Base-by-base conservation (phyloP, 2,329 filamentous ascomycete genomes). In the Talaromyces sp. region DNA sequence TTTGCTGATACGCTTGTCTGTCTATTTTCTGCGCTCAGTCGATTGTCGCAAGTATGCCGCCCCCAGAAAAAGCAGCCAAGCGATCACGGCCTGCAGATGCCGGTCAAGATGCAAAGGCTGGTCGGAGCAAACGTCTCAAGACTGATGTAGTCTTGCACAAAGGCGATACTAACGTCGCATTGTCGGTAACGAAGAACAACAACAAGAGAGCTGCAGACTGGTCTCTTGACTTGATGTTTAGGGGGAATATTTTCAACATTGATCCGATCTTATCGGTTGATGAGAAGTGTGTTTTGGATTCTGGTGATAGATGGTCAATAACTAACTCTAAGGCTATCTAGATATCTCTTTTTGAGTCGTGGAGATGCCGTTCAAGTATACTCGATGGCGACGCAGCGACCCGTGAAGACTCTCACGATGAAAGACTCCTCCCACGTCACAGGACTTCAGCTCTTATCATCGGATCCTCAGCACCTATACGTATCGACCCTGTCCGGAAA, bases 341-440 rank as follows among this genome's bases (percentile, higher is more conserved):
- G 91, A 72, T 84, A 88, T 75, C 74, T 97, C 42, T 87, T 97
- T 63, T 75, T 96, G 62, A 85, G 88, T 35, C 91, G 91, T 70
- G 84, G 87, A 64, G 88, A 85, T 31, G 88, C 88, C 9, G 81
- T 97, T 60, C 89, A 92, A 73, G 83, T 96, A 28, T 96, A 95
- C 76, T 90, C 90, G 1, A 86, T 91, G 33, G 81, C 85, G 66
- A 92, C 92, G 61, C 98, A 95, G 1, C 84, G 96, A 57, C 84
- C 96, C 23, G 81, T 91, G 52, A 87, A 91, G 67, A 86, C 87
- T 62, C 88, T 97, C 56, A 79, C 84, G 12, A 66, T 88, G 31
- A 75, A 77, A n/a, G 67, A 80, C 68, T 71, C 76, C 69, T 74
- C 80, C 23, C 75, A 72, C 11, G 77, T 88, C 23, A 76, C 80